Evolutionary conservation across 73 alveolate species (phyloP).

Genomic region (Paramecium tetraurelia): DNA sequence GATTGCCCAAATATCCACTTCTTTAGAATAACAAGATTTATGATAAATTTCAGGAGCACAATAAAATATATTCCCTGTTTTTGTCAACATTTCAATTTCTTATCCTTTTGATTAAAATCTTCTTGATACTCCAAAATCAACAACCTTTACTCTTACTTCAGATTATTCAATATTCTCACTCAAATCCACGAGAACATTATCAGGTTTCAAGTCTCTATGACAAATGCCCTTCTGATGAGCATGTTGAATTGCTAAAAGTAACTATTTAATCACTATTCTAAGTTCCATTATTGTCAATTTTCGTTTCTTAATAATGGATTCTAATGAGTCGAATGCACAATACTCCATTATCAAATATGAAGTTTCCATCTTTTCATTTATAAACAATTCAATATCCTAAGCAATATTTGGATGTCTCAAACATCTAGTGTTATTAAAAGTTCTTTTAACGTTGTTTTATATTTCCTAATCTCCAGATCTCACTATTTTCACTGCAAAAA

Average conservation of each 20-base stretch:
- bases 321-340: constrained; percentile 55
- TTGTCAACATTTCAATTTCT: constrained; percentile 1
- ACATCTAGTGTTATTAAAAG: constrained; percentile 52
- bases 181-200: constrained; percentile 49
- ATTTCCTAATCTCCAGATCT: constrained; percentile 63
- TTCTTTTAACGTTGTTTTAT: constrained; percentile 22
- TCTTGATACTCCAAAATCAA: constrained; percentile 47
- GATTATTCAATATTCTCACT: background rate
- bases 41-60: constrained; percentile 50
- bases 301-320: constrained; percentile 4
- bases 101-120: constrained; percentile 5
- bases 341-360: constrained; percentile 59
- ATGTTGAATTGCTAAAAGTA: constrained; percentile 46
- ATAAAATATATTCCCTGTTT: constrained; percentile 35
- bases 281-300: constrained; percentile 28
- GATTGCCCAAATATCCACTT: constrained; percentile 35
- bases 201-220: constrained; percentile 63
- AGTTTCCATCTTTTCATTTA: constrained; percentile 58
- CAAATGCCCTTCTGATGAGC: constrained; percentile 54
- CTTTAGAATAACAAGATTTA: background rate
- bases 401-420: constrained; percentile 36
- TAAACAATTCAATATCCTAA: constrained; percentile 52
- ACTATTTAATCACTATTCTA: constrained; percentile 15
- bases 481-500: constrained; percentile 60
- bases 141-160: background rate